phyloP scores from a whole-genome alignment of 768 basidiomycete species.

The Calvatia gigantea region DNA sequence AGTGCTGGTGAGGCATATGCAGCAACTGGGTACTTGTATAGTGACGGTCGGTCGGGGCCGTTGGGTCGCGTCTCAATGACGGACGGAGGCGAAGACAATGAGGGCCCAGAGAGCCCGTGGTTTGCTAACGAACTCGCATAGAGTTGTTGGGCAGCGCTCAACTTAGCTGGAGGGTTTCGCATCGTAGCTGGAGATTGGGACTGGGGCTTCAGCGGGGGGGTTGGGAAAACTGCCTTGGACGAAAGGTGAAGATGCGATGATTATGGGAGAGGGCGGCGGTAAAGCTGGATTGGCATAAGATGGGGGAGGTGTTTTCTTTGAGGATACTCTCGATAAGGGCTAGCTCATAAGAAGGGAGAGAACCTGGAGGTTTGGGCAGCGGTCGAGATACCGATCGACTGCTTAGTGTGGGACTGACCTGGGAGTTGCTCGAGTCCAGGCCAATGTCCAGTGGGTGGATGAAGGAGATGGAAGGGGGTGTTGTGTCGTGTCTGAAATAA shows the following conservation, averaged over 20 bases:
- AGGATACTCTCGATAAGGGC: neutral
- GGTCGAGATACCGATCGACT: neutral
- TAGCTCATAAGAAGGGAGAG: neutral
- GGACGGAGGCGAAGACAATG: slow-evolving; percentile 1
- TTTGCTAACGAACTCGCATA: slow-evolving; percentile 15
- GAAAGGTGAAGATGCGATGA: neutral
- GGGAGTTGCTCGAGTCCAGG: neutral
- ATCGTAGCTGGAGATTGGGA: neutral
- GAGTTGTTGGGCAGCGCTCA: slow-evolving; percentile 15
- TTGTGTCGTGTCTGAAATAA: slow-evolving; percentile 1
- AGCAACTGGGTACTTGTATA: slow-evolving; percentile 6
- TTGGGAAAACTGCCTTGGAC: neutral
- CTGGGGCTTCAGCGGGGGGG: neutral
- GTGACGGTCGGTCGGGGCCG: neutral
- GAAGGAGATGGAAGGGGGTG: neutral
- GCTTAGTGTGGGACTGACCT: neutral
- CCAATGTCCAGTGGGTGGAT: slow-evolving; percentile 1
- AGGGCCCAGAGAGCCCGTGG: neutral
- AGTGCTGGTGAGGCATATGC: neutral
- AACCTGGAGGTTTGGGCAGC: slow-evolving; percentile 4
- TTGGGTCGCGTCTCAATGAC: neutral
- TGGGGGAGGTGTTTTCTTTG: neutral
- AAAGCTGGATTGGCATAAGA: neutral
- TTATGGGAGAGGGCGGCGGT: neutral
- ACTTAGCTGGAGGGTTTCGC: neutral